Evolutionary conservation across 192 early-diverging fungal genomes (phyloP).

Genomic region (Backusella mclennaniae): DNA sequence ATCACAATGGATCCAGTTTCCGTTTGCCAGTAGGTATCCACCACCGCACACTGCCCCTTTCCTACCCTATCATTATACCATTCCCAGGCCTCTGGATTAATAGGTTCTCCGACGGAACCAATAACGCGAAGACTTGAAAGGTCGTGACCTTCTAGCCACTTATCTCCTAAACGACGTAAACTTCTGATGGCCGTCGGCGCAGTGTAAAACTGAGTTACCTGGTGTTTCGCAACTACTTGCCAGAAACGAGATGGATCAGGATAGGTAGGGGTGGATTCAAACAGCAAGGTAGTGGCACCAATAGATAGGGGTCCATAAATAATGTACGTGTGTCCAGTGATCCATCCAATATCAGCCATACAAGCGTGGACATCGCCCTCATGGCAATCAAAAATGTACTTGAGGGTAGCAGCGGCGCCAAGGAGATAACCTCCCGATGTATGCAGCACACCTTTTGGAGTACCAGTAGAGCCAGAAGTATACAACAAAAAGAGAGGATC

Average conservation of each 20-base stretch:
- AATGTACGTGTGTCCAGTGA: constrained; percentile 87
- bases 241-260: constrained; percentile 82
- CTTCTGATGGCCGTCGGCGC: constrained; percentile 96
- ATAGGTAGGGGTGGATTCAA: constrained; percentile 95
- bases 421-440: constrained; percentile 93
- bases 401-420: constrained; percentile 78
- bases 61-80: constrained; percentile 95
- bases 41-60: constrained; percentile 79
- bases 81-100: constrained; percentile 95
- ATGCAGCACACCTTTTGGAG: constrained; percentile 92
- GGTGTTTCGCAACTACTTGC: constrained; percentile 82
- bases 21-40: constrained; percentile 94
- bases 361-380: constrained; percentile 86
- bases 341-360: constrained; percentile 94
- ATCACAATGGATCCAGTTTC: constrained; percentile 93
- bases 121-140: constrained; percentile 84
- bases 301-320: constrained; percentile 88
- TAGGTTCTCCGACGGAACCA: constrained; percentile 95
- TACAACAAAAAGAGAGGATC: constrained; percentile 96
- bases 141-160: constrained; percentile 72
- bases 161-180: constrained; percentile 80
- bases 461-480: constrained; percentile 88
- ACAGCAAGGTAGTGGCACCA: constrained; percentile 89
- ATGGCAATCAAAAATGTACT: constrained; percentile 95
- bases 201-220: constrained; percentile 96